A percentile compares a stretch with the other conserved stretches of the same genome.
These are phyloP conservation scores for Lachancea thermotolerans DNA, from an alignment of 805 yeast genomes.

Conservation along the genomic window DNA sequence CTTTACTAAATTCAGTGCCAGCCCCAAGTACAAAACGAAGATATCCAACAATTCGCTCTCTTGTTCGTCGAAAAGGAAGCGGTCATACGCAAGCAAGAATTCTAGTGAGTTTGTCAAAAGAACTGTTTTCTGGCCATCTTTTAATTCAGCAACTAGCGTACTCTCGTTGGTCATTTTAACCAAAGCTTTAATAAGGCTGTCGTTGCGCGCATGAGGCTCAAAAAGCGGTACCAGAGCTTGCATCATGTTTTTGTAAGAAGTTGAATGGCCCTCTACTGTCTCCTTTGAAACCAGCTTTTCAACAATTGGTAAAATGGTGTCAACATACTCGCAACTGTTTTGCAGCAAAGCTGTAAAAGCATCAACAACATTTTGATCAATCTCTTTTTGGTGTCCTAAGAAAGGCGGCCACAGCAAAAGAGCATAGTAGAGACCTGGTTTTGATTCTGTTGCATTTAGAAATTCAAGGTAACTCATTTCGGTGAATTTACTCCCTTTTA, in stretches of 20 bases:
- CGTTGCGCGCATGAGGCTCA: background rate
- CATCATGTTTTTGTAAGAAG: background rate
- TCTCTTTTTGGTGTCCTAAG: background rate
- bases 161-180: conserved; percentile 19
- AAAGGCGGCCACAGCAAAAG: conserved; percentile 8
- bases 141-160: background rate
- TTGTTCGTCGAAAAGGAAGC: background rate
- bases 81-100: background rate
- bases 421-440: conserved; percentile 12
- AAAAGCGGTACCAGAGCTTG: background rate
- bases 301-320: background rate
- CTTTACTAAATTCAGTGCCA: conserved; percentile 5
- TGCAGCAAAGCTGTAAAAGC: background rate
- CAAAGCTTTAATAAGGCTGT: conserved; percentile 14
- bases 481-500: conserved; percentile 11
- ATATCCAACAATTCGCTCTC: conserved; percentile 1
- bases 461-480: conserved; percentile 21
- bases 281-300: conserved; percentile 1
- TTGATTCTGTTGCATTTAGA: conserved; percentile 8
- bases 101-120: background rate
- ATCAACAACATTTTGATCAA: background rate
- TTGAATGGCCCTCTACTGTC: background rate
- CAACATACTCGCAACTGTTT: background rate
- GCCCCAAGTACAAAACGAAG: conserved; percentile 8
- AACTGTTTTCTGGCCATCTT: background rate